Evolutionary conservation across 257 asterid species (phyloP).

Genomic region (Avicennia marina): DNA sequence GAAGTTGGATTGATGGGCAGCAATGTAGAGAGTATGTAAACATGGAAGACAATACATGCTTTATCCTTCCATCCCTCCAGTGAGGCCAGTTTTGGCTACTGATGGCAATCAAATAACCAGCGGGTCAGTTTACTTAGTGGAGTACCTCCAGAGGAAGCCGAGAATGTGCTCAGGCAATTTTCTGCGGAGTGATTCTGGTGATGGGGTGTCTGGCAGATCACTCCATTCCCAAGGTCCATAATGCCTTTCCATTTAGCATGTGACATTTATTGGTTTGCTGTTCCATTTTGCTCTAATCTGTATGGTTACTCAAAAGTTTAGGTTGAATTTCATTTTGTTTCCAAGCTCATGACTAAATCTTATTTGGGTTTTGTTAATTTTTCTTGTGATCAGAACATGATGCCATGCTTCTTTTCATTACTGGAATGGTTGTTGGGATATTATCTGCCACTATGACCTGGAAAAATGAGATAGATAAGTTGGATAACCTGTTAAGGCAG

Average conservation of each 20-base stretch:
- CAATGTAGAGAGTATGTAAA: conserved; percentile 15
- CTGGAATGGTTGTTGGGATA: conserved; percentile 61
- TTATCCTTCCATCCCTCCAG: conserved; percentile 21
- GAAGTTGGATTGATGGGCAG: conserved; percentile 19
- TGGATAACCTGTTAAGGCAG: conserved; percentile 47
- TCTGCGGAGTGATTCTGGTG: conserved; percentile 11
- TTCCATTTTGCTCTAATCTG: background rate
- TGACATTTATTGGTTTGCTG: background rate
- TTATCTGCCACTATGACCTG: conserved; percentile 31
- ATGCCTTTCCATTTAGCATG: background rate
- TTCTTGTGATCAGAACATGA: conserved; percentile 35
- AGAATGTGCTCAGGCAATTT: background rate
- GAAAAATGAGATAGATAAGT: conserved; percentile 37
- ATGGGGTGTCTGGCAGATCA: conserved; percentile 4
- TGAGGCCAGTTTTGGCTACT: conserved; percentile 32
- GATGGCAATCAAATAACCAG: conserved; percentile 19
- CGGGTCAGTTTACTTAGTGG: conserved; percentile 17
- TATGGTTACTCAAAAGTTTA: too few relatives aligned
- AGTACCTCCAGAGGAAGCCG: conserved; percentile 17
- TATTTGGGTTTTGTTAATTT: background rate
- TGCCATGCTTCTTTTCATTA: conserved; percentile 36
- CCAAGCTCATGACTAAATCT: too few relatives aligned
- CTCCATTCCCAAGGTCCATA: conserved; percentile 33
- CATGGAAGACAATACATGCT: conserved; percentile 24
- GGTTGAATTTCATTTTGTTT: too few relatives aligned